Base-by-base conservation (phyloP, 495 filamentous ascomycete genomes). In the Penicillium coprophilum region DNA sequence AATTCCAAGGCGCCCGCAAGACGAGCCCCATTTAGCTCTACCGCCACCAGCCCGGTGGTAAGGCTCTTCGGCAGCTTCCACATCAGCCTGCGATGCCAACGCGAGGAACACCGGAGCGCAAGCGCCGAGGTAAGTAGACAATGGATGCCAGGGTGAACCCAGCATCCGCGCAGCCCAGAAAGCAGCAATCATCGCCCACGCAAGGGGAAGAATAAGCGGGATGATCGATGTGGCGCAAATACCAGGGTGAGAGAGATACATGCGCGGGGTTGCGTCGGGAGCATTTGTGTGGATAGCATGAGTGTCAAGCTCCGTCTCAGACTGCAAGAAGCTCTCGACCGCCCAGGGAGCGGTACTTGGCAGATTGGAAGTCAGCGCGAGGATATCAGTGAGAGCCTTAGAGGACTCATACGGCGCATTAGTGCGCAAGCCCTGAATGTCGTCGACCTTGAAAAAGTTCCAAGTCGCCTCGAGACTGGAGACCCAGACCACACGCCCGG, bases 241-340 rank as follows among this genome's bases (percentile, higher is more conserved):
- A 55, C 95, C 94, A 0, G 94, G 94, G 64, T 98, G 94, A 13
- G 85, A 80, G 55, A 96, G 56, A 75, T 95, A 92, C 46, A 85
- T 82, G 30, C 43, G 31, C 40, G 52, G 52, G 7, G 21, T 27
- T 4, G 21, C 28, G 28, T 77, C 80, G 2, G 89, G 89, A 2
- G 43, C n/a, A 15, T 55, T 20, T 21, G 28, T 39, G 15, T 57
- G n/a, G 12, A 54, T 39, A 7, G 19, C 34, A 12, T 56, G 39
- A 24, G 50, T 51, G 28, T 64, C 19, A 40, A 36, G 28, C 27
- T 59, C 53, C 5, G 57, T 59, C 31, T 71, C 61, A 17, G 53
- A 60, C 10, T 77, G 78, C 54, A 85, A 64, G 66, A 83, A 87
- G 27, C 63, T 68, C 11, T 74, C 61, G 3, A 81, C 75, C 0